These are phyloP conservation scores for Endocarpon pusillum DNA, from an alignment of 495 filamentous ascomycete genomes.

Conservation along the genomic window DNA sequence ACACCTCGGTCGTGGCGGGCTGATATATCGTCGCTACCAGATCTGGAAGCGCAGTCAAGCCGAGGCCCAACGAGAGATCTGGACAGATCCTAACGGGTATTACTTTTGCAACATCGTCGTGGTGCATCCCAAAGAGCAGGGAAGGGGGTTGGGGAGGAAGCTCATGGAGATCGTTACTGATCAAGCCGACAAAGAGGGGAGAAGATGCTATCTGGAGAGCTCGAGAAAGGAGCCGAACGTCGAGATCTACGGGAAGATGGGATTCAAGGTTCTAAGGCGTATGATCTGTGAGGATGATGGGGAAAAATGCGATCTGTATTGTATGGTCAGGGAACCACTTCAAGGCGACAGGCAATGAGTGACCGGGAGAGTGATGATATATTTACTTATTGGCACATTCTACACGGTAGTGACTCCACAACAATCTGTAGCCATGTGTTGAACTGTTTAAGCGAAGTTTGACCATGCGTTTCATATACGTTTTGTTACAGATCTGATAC, in stretches of 20 bases:
- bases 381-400: too few relatives aligned
- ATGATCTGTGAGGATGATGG: slow-evolving; percentile 44
- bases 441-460: too few relatives aligned
- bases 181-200: slow-evolving; percentile 39
- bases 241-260: slow-evolving; percentile 47
- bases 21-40: slow-evolving; percentile 43
- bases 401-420: too few relatives aligned
- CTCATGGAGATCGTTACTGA: slow-evolving; percentile 41
- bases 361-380: too few relatives aligned
- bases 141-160: slow-evolving; percentile 39
- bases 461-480: too few relatives aligned
- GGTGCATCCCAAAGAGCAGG: slow-evolving; percentile 40
- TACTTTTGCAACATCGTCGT: slow-evolving; percentile 57
- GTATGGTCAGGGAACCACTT: slow-evolving; percentile 35
- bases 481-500: too few relatives aligned
- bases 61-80: slow-evolving; percentile 36
- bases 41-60: slow-evolving; percentile 46
- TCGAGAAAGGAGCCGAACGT: slow-evolving; percentile 45
- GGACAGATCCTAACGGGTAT: slow-evolving; percentile 42
- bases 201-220: slow-evolving; percentile 47
- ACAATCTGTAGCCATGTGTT: too few relatives aligned
- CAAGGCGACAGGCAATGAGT: too few relatives aligned
- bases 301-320: slow-evolving; percentile 32
- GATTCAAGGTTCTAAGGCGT: slow-evolving; percentile 41
- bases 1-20: slow-evolving; percentile 42